Evolutionary conservation across 768 basidiomycete genomes (phyloP).

Genomic region (Boletus vinaceobasis): DNA sequence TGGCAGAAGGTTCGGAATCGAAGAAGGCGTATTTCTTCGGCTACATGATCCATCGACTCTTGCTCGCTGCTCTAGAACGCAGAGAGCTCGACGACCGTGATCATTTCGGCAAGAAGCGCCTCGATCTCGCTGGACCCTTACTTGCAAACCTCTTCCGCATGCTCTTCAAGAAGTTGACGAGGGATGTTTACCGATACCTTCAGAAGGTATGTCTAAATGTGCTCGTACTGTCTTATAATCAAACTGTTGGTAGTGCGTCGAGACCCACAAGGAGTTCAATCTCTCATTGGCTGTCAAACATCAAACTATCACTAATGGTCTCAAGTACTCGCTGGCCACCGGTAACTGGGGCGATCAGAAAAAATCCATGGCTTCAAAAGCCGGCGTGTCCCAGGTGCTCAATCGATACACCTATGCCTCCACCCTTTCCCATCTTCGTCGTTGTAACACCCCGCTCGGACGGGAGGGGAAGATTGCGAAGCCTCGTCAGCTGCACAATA

Average conservation of each 20-base stretch:
- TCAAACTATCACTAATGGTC: conserved; percentile 95
- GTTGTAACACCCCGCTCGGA: conserved; percentile 96
- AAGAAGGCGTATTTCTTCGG: conserved; percentile 99
- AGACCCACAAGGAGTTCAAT: conserved; percentile 93
- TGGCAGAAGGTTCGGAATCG: conserved; percentile 92
- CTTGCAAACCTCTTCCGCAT: conserved; percentile 97
- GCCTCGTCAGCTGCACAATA: conserved; percentile 97
- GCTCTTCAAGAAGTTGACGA: conserved; percentile 94
- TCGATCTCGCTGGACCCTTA: conserved; percentile 93
- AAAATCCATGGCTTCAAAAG: conserved; percentile 96
- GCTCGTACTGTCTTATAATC: neutral
- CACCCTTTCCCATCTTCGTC: conserved; percentile 94
- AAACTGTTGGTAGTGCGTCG: conserved; percentile 70
- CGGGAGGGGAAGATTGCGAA: conserved; percentile 99
- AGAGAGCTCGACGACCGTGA: conserved; percentile 98
- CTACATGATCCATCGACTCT: conserved; percentile 96
- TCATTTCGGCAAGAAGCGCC: conserved; percentile 97
- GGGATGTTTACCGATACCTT: conserved; percentile 93
- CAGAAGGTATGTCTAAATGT: conserved; percentile 69
- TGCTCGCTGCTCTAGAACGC: conserved; percentile 90
- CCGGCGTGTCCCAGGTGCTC: conserved; percentile 97
- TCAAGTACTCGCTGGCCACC: conserved; percentile 96
- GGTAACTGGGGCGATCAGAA: conserved; percentile 99
- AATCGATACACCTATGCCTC: conserved; percentile 99
- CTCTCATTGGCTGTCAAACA: conserved; percentile 90